Evolutionary conservation across 306 rosid species (phyloP).

Genomic region (Corylus heterophylla): DNA sequence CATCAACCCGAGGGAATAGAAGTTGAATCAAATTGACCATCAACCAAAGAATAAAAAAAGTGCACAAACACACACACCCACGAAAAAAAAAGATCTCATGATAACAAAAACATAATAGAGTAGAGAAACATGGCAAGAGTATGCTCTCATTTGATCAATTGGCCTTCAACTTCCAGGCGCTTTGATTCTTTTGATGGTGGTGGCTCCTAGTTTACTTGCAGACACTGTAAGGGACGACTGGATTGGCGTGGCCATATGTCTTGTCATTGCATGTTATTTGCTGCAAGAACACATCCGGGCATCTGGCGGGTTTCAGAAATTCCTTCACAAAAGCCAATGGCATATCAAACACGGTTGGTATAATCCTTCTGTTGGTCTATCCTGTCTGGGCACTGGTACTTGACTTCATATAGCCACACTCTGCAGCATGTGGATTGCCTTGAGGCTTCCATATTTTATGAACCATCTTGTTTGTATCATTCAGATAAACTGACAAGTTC

Average conservation of each 20-base stretch:
- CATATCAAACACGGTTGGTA: conserved; percentile 72
- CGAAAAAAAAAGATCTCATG: neutral
- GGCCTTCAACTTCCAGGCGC: conserved; percentile 55
- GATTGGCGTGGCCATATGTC: conserved; percentile 65
- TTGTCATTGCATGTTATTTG: conserved; percentile 74
- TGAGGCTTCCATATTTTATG: conserved; percentile 18
- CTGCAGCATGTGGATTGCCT: conserved; percentile 11
- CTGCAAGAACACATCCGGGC: conserved; percentile 95
- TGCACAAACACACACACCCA: neutral
- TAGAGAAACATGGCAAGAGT: too few species aligned
- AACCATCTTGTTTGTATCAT: neutral
- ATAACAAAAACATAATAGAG: too few species aligned
- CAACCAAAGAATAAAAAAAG: neutral
- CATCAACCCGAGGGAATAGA: neutral
- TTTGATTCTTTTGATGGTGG: conserved; percentile 68
- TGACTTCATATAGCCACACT: conserved; percentile 38
- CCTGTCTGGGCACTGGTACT: conserved; percentile 73
- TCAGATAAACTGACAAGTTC: neutral
- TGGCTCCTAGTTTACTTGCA: conserved; percentile 67
- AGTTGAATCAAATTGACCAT: neutral
- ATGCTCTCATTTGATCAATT: too few species aligned
- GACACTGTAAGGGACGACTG: conserved; percentile 42
- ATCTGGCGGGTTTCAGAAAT: conserved; percentile 82
- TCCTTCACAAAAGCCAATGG: conserved; percentile 79
- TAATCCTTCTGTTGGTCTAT: conserved; percentile 65